phyloP scores from a whole-genome alignment of 495 filamentous ascomycete species.

The Xylaria acuta region DNA sequence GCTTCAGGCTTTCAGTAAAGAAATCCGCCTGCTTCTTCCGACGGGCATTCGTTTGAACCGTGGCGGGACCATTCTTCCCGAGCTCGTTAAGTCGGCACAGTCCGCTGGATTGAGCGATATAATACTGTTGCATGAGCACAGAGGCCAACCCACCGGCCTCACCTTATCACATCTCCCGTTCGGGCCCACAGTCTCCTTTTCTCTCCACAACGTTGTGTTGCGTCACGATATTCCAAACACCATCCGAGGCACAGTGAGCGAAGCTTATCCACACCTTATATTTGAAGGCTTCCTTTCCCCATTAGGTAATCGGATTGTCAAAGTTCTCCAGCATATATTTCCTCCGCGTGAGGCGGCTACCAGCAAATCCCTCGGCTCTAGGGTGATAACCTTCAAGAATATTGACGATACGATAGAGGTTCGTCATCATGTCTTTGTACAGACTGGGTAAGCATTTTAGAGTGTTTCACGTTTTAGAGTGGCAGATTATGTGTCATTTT shows the following conservation, averaged over 20 bases:
- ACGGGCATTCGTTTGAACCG: slow-evolving; percentile 85
- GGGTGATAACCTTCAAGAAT: slow-evolving; percentile 93
- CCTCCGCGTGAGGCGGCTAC: slow-evolving; percentile 80
- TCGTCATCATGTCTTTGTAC: slow-evolving; percentile 57
- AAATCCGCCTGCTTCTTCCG: slow-evolving; percentile 88
- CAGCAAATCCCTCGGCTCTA: slow-evolving; percentile 70
- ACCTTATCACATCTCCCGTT: slow-evolving; percentile 88
- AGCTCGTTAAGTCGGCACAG: slow-evolving; percentile 81
- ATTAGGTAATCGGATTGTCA: slow-evolving; percentile 83
- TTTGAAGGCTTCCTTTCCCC: slow-evolving; percentile 91
- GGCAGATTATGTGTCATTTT: slow-evolving; percentile 79
- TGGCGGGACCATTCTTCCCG: slow-evolving; percentile 85
- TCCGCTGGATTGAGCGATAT: slow-evolving; percentile 81
- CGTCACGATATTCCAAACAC: slow-evolving; percentile 91
- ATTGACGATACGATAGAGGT: slow-evolving; percentile 65
- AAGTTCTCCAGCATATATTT: slow-evolving; percentile 93
- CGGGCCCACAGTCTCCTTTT: slow-evolving; percentile 90
- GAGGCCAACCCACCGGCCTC: slow-evolving; percentile 69
- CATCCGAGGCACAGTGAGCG: slow-evolving; percentile 86
- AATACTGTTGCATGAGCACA: slow-evolving; percentile 53
- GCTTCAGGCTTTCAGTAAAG: slow-evolving; percentile 85
- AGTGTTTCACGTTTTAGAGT: slow-evolving; percentile 65
- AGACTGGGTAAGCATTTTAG: slow-evolving; percentile 30
- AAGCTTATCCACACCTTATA: slow-evolving; percentile 92
- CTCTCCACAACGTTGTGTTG: slow-evolving; percentile 91